Percentiles rank a stretch among this genome's conserved stretches.
Conservation (phyloP, 2,329 filamentous ascomycete species). For the Kalaharituber pfeilii region DNA sequence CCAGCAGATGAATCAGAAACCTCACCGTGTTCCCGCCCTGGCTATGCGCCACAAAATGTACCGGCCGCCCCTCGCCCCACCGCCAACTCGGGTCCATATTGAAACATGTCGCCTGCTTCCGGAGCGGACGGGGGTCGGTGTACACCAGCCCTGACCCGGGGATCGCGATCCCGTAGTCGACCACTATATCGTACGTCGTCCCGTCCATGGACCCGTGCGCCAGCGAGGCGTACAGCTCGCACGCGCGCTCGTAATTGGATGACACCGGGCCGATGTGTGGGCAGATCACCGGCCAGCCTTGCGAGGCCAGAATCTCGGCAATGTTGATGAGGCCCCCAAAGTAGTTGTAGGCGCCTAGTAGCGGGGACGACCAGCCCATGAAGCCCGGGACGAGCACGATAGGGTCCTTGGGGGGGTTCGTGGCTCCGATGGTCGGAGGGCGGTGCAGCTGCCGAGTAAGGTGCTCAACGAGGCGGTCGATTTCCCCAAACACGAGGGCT, state of each 20-base stretch:
- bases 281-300: conserved; percentile 4
- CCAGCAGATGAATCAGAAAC: conserved; percentile 5
- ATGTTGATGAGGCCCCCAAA: conserved; percentile 4
- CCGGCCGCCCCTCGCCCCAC: conserved; percentile 1
- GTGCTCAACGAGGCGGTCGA: too few species aligned
- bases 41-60: conserved; percentile 3
- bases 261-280: conserved; percentile 3
- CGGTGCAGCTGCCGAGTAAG: too few species aligned
- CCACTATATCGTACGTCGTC: background rate
- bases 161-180: background rate
- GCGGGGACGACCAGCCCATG: background rate
- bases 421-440: too few species aligned
- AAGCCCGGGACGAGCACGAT: conserved; percentile 8
- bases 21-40: conserved; percentile 5
- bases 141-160: background rate
- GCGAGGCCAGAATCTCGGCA: background rate
- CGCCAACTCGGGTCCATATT: background rate
- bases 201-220: background rate
- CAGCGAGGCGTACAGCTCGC: conserved; percentile 5
- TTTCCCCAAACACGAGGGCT: too few species aligned
- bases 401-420: too few species aligned
- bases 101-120: background rate
- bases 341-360: conserved; percentile 3
- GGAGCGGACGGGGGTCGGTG: background rate
- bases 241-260: conserved; percentile 5